Conservation (phyloP, 83 land plant species). For the Diphasiastrum complanatum region DNA sequence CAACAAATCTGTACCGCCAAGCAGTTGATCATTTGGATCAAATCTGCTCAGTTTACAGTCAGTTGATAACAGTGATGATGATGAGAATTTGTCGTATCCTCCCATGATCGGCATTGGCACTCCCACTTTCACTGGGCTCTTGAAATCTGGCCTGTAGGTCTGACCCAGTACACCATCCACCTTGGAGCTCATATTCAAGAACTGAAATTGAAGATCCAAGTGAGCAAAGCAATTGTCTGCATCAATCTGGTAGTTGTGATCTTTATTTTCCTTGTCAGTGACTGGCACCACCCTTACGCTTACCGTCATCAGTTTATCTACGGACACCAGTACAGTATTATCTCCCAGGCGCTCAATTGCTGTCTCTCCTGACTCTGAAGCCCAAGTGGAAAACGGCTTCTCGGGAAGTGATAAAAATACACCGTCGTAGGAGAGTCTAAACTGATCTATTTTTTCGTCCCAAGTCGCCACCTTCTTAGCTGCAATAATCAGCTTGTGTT, state of each 20-base stretch:
- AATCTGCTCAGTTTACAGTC: too few relatives aligned
- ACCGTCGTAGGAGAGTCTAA: conserved; percentile 28
- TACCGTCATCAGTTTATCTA: too few relatives aligned
- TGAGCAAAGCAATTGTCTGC: conserved; percentile 32
- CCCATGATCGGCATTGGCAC: too few relatives aligned
- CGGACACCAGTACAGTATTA: conserved; percentile 19
- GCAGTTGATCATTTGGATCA: too few relatives aligned
- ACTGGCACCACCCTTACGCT: conserved; percentile 24
- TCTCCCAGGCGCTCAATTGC: conserved; percentile 11
- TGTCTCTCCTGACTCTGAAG: conserved; percentile 1
- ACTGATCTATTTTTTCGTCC: conserved; percentile 15
- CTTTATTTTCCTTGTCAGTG: conserved; percentile 16
- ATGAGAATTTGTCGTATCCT: too few relatives aligned
- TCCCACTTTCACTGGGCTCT: too few relatives aligned
- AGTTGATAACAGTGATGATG: too few relatives aligned
- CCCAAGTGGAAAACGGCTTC: conserved; percentile 12
- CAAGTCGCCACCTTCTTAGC: conserved; percentile 17
- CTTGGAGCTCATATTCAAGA: too few relatives aligned
- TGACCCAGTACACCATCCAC: too few relatives aligned
- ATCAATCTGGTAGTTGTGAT: conserved; percentile 27
- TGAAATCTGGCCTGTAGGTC: too few relatives aligned
- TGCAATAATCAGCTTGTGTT: conserved; percentile 5
- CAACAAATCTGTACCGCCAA: too few relatives aligned
- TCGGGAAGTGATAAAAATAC: background rate
- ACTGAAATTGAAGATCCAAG: conserved; percentile 30